Evolutionary conservation across 345 rosid genomes (phyloP).

Genomic region (Chamaenerion angustifolium): DNA sequence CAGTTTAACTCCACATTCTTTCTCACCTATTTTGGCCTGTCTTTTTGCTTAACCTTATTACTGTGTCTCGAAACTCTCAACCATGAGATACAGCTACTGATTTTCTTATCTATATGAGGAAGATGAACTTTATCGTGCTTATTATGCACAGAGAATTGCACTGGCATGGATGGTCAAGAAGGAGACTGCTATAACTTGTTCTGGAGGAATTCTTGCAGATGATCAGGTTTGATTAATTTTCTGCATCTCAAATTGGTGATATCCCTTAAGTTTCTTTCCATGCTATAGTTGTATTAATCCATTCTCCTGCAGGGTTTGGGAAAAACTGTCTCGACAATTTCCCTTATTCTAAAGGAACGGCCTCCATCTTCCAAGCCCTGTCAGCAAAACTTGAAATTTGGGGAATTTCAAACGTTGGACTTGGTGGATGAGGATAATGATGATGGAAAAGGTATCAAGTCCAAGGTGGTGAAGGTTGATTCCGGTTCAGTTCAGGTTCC

Average conservation of each 20-base stretch:
- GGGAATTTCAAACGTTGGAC: slow-evolving; percentile 43
- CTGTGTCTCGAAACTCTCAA: neutral
- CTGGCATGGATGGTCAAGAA: slow-evolving; percentile 93
- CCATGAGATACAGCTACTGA: no score
- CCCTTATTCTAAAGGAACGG: slow-evolving; percentile 85
- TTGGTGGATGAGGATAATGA: slow-evolving; percentile 43
- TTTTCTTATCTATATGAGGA: no score
- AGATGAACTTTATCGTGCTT: neutral
- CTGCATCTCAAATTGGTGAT: neutral
- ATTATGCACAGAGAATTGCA: slow-evolving; percentile 58
- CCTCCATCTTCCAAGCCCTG: slow-evolving; percentile 27
- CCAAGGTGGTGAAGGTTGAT: slow-evolving; percentile 16
- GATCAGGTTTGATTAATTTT: slow-evolving; percentile 53
- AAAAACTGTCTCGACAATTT: slow-evolving; percentile 86
- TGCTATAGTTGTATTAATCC: neutral
- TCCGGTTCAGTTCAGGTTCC: slow-evolving; percentile 13
- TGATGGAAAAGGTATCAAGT: slow-evolving; percentile 22
- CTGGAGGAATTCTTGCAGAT: slow-evolving; percentile 97
- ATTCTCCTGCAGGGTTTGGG: slow-evolving; percentile 72
- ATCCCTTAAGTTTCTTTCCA: neutral
- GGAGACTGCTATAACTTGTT: slow-evolving; percentile 60
- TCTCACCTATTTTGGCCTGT: neutral
- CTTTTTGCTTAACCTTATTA: neutral
- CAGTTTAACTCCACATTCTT: neutral
- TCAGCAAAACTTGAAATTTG: slow-evolving; percentile 19